Base-by-base conservation (phyloP, 257 asterid genomes). In the Ligustrum vulgare region DNA sequence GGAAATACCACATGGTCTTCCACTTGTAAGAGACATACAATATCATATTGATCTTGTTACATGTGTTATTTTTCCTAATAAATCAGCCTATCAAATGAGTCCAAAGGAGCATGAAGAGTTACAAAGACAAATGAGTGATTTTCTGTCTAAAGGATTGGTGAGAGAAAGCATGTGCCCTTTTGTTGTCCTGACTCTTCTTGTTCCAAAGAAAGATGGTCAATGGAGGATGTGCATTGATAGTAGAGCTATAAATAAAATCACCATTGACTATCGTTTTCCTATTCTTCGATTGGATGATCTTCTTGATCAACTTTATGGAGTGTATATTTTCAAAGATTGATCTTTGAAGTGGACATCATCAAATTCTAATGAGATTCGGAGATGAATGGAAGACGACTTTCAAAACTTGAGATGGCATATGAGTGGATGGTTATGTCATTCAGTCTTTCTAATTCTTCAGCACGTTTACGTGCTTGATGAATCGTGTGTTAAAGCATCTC, bases 11-110 rank as follows among this genome's bases (percentile, higher is more conserved):
- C 67, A n/a, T n/a, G n/a, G n/a, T n/a, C n/a, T n/a, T n/a, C n/a
- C n/a, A n/a, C n/a, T n/a, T n/a, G n/a, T n/a, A n/a, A n/a, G n/a
- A 28, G 31, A 43, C 20, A 75, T 66, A 43, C 72, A 75, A 75
- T 66, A 75, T 43, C 32, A 23, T 12, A 75, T 75, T 36, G 78
- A 74, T 41, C 41, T 74, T 8, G 8, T 65, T 0, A 64, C 65
- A 1, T 66, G 65, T 3, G 65, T 47, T 65, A 1, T 39, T 1
- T 18, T 75, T 0, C 79, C 79, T 12, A 75, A 75, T 54, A 64
- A 43, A 16, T 25, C 45, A 22, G 66, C 72, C 3, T 65, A 67
- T 28, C 7, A 8, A 15, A 64, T 64, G 72, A 75, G 45, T 10
- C 45, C 45, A 39, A 39, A 39, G 6, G 45, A 39, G 6, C 45